Base-by-base conservation (phyloP, 2,329 filamentous ascomycete genomes). In the Epichloe bromicola region DNA sequence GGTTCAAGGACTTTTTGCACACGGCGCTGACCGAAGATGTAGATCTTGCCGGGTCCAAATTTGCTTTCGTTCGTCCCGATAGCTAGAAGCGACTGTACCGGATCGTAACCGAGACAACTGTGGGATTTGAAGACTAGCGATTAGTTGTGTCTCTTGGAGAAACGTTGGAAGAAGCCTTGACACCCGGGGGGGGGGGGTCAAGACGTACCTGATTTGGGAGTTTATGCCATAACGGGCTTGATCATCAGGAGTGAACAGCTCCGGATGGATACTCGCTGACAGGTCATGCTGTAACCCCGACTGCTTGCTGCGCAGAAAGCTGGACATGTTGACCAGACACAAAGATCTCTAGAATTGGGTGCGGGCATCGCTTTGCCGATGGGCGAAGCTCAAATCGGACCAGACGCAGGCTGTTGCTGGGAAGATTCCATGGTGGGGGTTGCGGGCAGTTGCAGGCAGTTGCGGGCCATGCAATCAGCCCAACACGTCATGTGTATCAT, bases 241-340 rank as follows among this genome's bases (percentile, higher is more conserved):
- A 68, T 95, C 88, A 64, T 96, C 89, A 23, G 91, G 80, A 53
- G 79, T 74, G 65, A 97, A 95, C 14, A 87, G 71, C 55, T 88
- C 86, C 38, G 88, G 79, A 17, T 80, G 75, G 56, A 97, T 81
- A 58, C 84, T 86, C 17, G 83, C 82, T 49, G 90, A 95, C 58
- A 98, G 78, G 70, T 97, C 93, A 69, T 85, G 87, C 65, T 89
- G 85, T 60, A 98, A 85, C 62, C 93, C 93, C 52, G 88, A 81
- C 75, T 97, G 93, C 75, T 95, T 96, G 60, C 87, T 86, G 65
- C 93, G 79, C 56, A 98, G 73, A 65, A 97, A 91, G 60, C 86
- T 81, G 51, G 90, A 82, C 90, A 96, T 96, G 46, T 53, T 63
- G 57, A 48, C 49, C 38, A 37, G 37, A 20, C 34, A 19, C 20